phyloP scores from a whole-genome alignment of 306 rosid species.

The Lagenaria siceraria region DNA sequence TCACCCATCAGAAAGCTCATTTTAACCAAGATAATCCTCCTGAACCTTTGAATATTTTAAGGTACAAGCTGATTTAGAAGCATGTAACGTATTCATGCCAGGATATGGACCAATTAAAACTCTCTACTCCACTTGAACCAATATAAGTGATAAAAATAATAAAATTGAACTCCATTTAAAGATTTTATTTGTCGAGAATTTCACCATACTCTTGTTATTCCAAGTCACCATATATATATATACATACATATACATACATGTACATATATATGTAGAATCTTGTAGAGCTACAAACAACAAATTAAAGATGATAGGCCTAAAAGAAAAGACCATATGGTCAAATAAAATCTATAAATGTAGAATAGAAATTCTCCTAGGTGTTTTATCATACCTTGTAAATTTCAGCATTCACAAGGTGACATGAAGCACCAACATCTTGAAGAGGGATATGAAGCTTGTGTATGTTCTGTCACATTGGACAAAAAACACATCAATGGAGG shows the following conservation, averaged over 20 bases:
- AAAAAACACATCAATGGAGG: not conserved
- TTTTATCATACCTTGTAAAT: constrained; percentile 54
- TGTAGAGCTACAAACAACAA: not conserved
- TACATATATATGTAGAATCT: no score
- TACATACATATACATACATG: no score
- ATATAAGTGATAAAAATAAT: not conserved
- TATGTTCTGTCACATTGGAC: constrained; percentile 52
- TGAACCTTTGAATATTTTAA: not conserved
- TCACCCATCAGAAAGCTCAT: not conserved
- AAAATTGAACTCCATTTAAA: not conserved
- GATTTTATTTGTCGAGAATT: not conserved
- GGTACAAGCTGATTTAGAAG: not conserved
- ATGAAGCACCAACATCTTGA: constrained; percentile 32
- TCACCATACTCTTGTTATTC: not conserved
- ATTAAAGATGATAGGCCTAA: not conserved
- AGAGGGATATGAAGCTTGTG: constrained; percentile 44
- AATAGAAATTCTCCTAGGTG: not conserved
- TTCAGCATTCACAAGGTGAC: constrained; percentile 46
- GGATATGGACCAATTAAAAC: not conserved
- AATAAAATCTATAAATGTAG: not conserved
- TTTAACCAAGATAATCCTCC: not conserved
- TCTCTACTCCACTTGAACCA: not conserved
- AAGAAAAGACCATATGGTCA: not conserved
- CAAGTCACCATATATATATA: not conserved
- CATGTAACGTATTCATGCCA: not conserved